Percentiles rank a stretch among this genome's conserved stretches.
Evolutionary conservation across 2,329 filamentous ascomycete species (phyloP).

Genomic region (Pseudogymnoascus pannorum): DNA sequence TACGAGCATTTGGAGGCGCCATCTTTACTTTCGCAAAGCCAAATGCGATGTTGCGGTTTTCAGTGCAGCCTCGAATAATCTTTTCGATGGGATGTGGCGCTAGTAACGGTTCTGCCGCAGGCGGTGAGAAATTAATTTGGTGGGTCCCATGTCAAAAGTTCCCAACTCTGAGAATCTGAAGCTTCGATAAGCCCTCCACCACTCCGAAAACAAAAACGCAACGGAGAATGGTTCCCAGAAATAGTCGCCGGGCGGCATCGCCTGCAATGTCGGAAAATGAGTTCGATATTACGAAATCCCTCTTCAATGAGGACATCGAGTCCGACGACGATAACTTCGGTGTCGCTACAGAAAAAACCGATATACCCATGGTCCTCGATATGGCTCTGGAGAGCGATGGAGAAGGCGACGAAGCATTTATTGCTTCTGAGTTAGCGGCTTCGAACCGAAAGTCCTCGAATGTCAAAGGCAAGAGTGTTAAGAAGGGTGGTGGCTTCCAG

Average conservation of each 20-base stretch:
- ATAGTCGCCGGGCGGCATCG: constrained; percentile 58
- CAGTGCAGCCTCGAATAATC: constrained; percentile 10
- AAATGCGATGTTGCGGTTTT: constrained; percentile 12
- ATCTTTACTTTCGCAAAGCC: constrained; percentile 17
- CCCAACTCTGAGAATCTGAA: constrained; percentile 4
- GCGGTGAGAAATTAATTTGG: constrained; percentile 9
- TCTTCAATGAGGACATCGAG: constrained; percentile 58
- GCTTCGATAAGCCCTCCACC: constrained; percentile 7
- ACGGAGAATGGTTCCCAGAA: constrained; percentile 8
- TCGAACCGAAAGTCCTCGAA: constrained; percentile 81
- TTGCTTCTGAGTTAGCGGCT: constrained; percentile 77
- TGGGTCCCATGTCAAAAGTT: constrained; percentile 9
- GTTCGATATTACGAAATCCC: constrained; percentile 75
- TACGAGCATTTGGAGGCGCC: constrained; percentile 19
- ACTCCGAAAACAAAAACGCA: constrained; percentile 6
- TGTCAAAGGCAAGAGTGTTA: constrained; percentile 74
- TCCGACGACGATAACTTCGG: constrained; percentile 37
- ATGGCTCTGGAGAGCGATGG: constrained; percentile 46
- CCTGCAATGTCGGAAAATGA: constrained; percentile 84
- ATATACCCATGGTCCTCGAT: constrained; percentile 44
- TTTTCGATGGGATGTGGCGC: constrained; percentile 13
- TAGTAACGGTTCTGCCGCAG: background rate
- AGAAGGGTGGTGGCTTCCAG: constrained; percentile 96
- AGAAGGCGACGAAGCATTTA: constrained; percentile 79
- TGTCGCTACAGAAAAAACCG: constrained; percentile 24